Percentiles rank a stretch among this genome's conserved stretches.
Conservation (phyloP, 139 green algal species). For the Asterochloris sp. region DNA sequence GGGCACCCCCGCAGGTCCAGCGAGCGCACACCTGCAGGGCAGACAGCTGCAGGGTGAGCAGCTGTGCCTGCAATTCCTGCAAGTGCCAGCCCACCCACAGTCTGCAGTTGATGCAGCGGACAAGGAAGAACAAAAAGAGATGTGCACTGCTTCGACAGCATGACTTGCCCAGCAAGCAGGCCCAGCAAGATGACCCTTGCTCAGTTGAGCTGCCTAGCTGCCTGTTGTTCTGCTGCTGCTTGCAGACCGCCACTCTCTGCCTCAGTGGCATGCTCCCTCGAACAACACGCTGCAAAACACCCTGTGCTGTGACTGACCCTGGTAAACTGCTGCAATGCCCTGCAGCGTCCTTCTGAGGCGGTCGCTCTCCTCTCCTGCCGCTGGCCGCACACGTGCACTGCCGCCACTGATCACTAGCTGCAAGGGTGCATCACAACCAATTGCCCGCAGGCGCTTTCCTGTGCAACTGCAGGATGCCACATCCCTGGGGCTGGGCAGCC, state of each 20-base stretch:
- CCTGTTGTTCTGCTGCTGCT: background rate
- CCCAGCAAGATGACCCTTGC: background rate
- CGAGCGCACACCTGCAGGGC: conserved; percentile 26
- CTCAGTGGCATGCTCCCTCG: background rate
- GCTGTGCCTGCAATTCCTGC: background rate
- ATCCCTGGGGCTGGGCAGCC: background rate
- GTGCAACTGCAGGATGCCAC: background rate
- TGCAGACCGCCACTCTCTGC: background rate
- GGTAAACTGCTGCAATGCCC: background rate
- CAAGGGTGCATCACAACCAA: conserved; percentile 4
- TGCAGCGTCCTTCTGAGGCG: background rate
- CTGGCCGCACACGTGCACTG: background rate
- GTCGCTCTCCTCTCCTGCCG: background rate
- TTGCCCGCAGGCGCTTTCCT: background rate
- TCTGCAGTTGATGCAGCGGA: no score
- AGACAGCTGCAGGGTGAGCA: background rate
- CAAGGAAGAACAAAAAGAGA: no score
- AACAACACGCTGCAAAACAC: background rate
- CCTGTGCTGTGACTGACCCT: background rate
- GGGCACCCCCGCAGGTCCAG: conserved; percentile 40
- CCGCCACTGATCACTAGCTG: background rate
- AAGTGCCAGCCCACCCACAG: background rate
- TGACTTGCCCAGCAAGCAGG: background rate
- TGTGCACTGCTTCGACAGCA: no score
- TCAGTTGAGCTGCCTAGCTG: background rate